Base-by-base conservation (phyloP, 805 yeast genomes). In the Teunomyces atbi region DNA sequence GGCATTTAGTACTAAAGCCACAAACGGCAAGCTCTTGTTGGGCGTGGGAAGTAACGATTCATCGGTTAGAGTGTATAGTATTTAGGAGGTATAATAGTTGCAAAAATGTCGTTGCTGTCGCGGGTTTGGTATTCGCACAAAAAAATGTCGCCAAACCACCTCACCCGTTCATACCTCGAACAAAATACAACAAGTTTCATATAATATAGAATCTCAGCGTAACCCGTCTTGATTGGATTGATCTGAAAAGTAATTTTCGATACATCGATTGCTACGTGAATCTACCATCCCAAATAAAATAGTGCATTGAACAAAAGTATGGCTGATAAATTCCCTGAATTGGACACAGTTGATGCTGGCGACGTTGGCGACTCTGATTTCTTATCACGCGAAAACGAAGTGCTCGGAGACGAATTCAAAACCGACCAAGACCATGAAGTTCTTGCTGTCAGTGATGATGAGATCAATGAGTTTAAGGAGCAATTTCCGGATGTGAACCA, bases 311-410 rank as follows among this genome's bases (percentile, higher is more conserved):
- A 20, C 4, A 37, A 53, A 45, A 37, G 84, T 23, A 23, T 84
- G 89, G 81, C 88, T 45, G 92, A 86, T 52, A 84, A 84, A 66
- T 86, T 81, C 64, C 94, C 95, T 41, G 89, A 80, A 51, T 71
- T 85, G 53, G 83, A 78, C 44, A 76, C 79, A 38, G 58, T 60
- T 49, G 65, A 57, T 45, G 64, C 59, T 26, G 70, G 64, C 11
- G 69, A 62, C 21, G 64, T 60, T 19, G 77, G 65, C 13, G 75
- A 64, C 41, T 69, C 77, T 6, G 89, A 84, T 62, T 84, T 85
- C 60, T 69, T 85, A 42, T 68, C 83, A 26, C 78, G 91, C 64
- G 91, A 85, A 62, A 78, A 78, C 58, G 86, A 82, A 53, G 66
- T 81, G 11, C 61, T 84, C 12, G 91, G 91, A 10, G 86, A 82